These are phyloP conservation scores for Hypoxylon lenormandii DNA, from an alignment of 495 filamentous ascomycete species.

Conservation along the genomic window DNA sequence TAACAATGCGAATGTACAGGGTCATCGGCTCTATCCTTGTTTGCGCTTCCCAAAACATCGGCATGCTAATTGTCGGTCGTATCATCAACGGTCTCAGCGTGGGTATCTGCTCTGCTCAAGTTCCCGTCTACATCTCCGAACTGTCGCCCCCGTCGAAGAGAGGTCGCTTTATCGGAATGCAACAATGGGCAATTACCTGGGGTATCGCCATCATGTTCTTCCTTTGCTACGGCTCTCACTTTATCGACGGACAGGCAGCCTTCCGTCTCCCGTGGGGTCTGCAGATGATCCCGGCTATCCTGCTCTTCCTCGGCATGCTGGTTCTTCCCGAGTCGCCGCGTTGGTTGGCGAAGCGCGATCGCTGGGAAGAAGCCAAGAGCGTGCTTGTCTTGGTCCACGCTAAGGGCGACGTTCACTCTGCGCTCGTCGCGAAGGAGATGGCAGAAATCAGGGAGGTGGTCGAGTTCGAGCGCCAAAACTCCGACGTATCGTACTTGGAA, in stretches of 20 bases:
- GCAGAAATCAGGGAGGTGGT: slow-evolving; percentile 76
- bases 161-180: slow-evolving; percentile 75
- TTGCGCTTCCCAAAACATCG: slow-evolving; percentile 77
- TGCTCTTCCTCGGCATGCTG: slow-evolving; percentile 71
- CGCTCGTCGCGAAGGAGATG: slow-evolving; percentile 74
- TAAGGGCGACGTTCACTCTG: slow-evolving; percentile 70
- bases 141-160: slow-evolving; percentile 75
- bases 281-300: slow-evolving; percentile 76
- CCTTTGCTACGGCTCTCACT: slow-evolving; percentile 81
- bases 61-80: slow-evolving; percentile 78
- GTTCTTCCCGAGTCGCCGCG: slow-evolving; percentile 80
- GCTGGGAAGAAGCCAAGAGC: slow-evolving; percentile 75
- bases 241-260: slow-evolving; percentile 68
- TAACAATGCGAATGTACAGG: slow-evolving; percentile 41
- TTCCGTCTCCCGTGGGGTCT: slow-evolving; percentile 83
- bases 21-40: slow-evolving; percentile 73
- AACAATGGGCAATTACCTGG: slow-evolving; percentile 85
- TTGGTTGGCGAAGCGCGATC: slow-evolving; percentile 79
- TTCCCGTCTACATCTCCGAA: slow-evolving; percentile 83
- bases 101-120: slow-evolving; percentile 81
- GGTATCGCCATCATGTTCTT: slow-evolving; percentile 86
- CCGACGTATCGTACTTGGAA: slow-evolving; percentile 75
- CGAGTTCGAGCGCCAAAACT: slow-evolving; percentile 73
- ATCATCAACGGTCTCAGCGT: slow-evolving; percentile 81
- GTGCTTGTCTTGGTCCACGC: slow-evolving; percentile 77